A percentile compares a stretch with the other conserved stretches of the same genome.
phyloP scores from a whole-genome alignment of 1,284 basidiomycete species.

The Trichosporon inkin region DNA sequence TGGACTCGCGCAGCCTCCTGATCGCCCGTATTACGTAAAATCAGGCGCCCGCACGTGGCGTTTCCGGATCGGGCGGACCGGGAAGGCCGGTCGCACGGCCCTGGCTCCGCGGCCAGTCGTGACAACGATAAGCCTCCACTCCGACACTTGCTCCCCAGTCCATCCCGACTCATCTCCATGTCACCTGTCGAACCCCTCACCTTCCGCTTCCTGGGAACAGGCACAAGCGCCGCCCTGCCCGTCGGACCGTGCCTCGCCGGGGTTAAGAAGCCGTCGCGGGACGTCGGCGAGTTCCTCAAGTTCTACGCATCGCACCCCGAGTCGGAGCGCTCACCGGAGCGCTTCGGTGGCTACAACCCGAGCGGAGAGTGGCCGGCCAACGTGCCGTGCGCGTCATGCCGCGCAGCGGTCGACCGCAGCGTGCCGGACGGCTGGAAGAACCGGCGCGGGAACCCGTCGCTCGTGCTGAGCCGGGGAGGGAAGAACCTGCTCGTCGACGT shows the following conservation, averaged over 20 bases:
- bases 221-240: slow-evolving; percentile 48
- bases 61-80: too few species aligned
- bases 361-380: slow-evolving; percentile 36
- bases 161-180: not conserved
- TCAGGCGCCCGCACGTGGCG: too few species aligned
- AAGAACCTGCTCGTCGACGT: slow-evolving; percentile 52
- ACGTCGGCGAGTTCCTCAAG: slow-evolving; percentile 22
- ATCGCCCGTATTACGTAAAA: too few species aligned
- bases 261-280: slow-evolving; percentile 19
- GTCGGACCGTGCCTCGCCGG: slow-evolving; percentile 43
- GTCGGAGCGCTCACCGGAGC: slow-evolving; percentile 9
- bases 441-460: slow-evolving; percentile 46
- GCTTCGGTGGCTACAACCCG: slow-evolving; percentile 29
- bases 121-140: not conserved
- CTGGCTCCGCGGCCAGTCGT: too few species aligned
- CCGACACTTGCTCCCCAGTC: not conserved
- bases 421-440: slow-evolving; percentile 48
- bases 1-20: too few species aligned
- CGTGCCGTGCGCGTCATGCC: slow-evolving; percentile 45
- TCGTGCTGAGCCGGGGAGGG: slow-evolving; percentile 30
- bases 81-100: too few species aligned
- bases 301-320: slow-evolving; percentile 11
- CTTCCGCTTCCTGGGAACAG: slow-evolving; percentile 49
- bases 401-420: slow-evolving; percentile 38
- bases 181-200: slow-evolving; percentile 26